These are phyloP conservation scores for Henckelia pumila DNA, from an alignment of 257 asterid species.

Conservation along the genomic window DNA sequence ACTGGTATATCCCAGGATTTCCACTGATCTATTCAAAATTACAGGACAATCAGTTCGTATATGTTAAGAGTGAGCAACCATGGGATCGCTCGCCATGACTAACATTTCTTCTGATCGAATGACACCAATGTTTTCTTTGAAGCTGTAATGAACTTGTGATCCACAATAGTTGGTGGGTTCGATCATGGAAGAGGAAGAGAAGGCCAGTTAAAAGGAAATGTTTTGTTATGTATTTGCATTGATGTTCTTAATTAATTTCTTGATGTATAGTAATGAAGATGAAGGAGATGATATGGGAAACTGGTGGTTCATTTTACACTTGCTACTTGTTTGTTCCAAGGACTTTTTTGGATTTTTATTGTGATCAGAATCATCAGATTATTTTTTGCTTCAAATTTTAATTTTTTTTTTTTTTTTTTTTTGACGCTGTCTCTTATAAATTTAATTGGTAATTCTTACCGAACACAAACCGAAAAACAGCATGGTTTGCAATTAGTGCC, in stretches of 20 bases:
- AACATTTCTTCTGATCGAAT: conserved; percentile 34
- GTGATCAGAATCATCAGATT: no score
- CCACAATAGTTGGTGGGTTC: neutral
- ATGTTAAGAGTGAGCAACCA: conserved; percentile 49
- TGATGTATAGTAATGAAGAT: neutral
- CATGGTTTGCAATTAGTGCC: no score
- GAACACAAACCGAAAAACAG: no score
- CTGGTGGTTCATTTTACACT: neutral
- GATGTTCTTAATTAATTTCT: neutral
- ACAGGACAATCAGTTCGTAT: conserved; percentile 25
- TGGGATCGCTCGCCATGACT: conserved; percentile 51
- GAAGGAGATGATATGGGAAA: neutral
- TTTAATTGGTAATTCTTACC: no score
- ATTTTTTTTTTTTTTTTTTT: no score
- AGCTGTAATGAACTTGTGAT: neutral
- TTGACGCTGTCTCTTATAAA: no score
- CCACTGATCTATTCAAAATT: conserved; percentile 22
- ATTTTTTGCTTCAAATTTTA: no score
- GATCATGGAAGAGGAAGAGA: neutral
- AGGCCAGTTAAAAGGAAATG: neutral
- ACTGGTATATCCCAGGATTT: conserved; percentile 36
- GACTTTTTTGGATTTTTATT: neutral
- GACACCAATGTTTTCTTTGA: conserved; percentile 6
- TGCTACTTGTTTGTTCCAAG: neutral
- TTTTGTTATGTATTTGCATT: neutral